Percentiles rank a stretch among this genome's conserved stretches.
Conservation (phyloP, 345 rosid species). For the Acer yangbiense region DNA sequence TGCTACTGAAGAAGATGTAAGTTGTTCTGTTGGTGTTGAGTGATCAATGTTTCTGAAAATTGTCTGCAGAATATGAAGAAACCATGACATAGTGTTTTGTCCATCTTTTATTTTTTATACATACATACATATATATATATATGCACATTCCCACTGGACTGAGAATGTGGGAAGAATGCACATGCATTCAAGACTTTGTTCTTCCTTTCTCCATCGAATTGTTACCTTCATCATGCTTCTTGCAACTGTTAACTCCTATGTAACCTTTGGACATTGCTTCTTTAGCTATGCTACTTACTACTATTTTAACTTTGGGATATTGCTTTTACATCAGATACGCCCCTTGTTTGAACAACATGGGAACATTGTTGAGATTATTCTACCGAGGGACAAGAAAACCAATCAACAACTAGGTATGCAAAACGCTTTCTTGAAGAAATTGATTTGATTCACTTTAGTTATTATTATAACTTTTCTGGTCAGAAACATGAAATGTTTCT, state of each 20-base stretch:
- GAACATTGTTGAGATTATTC: constrained; percentile 61
- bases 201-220: neutral
- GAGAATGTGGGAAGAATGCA: neutral
- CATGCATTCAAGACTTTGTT: neutral
- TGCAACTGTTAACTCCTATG: neutral
- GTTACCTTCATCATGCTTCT: constrained; percentile 2
- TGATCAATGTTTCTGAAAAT: neutral
- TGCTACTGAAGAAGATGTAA: constrained; percentile 58
- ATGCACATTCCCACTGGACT: neutral
- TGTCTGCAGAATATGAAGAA: neutral
- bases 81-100: neutral
- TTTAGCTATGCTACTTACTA: neutral
- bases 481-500: neutral
- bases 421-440: neutral
- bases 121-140: neutral
- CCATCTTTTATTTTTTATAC: neutral
- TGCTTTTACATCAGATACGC: constrained; percentile 49
- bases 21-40: constrained; percentile 18
- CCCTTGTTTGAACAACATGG: constrained; percentile 77
- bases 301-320: constrained; percentile 15
- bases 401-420: constrained; percentile 69
- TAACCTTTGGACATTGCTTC: neutral
- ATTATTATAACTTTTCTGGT: neutral
- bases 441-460: constrained; percentile 6
- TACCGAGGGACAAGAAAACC: constrained; percentile 69